Conservation (phyloP, 2,329 filamentous ascomycete genomes). For the Huntiella decipiens region DNA sequence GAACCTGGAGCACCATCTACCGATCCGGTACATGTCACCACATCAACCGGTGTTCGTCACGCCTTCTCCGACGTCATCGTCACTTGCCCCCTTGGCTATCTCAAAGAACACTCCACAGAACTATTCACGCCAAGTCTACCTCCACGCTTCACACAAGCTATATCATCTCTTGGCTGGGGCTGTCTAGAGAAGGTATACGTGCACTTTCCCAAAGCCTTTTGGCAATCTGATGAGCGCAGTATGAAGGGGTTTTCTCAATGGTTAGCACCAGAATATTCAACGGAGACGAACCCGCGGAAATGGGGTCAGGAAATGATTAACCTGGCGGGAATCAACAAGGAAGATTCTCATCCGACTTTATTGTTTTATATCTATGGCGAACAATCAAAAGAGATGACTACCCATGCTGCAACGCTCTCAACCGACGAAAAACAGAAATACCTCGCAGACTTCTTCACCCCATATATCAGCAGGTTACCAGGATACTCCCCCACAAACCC, state of each 20-base stretch:
- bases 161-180: slow-evolving; percentile 48
- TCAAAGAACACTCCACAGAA: slow-evolving; percentile 34
- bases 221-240: slow-evolving; percentile 26
- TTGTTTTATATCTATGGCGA: slow-evolving; percentile 65
- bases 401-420: slow-evolving; percentile 23
- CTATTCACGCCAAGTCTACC: slow-evolving; percentile 44
- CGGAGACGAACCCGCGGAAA: slow-evolving; percentile 36
- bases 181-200: slow-evolving; percentile 53
- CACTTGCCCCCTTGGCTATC: slow-evolving; percentile 49
- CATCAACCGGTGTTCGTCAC: slow-evolving; percentile 14
- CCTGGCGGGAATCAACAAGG: slow-evolving; percentile 42
- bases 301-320: slow-evolving; percentile 69
- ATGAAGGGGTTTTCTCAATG: slow-evolving; percentile 56
- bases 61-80: slow-evolving; percentile 50
- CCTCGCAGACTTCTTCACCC: slow-evolving; percentile 49
- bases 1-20: not conserved
- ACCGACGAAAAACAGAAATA: slow-evolving; percentile 31
- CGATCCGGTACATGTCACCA: not conserved
- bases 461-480: slow-evolving; percentile 60
- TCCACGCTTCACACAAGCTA: slow-evolving; percentile 35
- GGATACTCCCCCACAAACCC: slow-evolving; percentile 36
- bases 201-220: slow-evolving; percentile 59
- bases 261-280: slow-evolving; percentile 49
- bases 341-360: slow-evolving; percentile 53
- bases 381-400: slow-evolving; percentile 36